Percentiles rank a stretch among this genome's conserved stretches.
These are phyloP conservation scores for Parmales sp. DNA, from an alignment of 108 stramenopile genomes.

Conservation along the genomic window DNA sequence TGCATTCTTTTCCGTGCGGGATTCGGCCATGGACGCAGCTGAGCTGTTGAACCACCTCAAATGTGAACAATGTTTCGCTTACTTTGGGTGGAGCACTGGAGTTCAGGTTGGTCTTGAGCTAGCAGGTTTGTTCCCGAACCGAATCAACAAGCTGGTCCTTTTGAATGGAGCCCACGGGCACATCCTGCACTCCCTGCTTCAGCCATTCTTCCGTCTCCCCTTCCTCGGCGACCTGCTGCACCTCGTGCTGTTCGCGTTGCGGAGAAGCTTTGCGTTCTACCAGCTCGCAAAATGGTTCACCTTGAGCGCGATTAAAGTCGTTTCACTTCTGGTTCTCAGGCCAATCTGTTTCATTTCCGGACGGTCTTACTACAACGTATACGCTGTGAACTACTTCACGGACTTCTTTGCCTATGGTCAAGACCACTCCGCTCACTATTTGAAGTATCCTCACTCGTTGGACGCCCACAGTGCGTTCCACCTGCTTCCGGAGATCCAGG, in stretches of 20 bases:
- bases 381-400: not conserved
- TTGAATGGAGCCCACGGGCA: conserved; percentile 7
- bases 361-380: not conserved
- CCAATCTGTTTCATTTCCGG: not conserved
- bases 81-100: not conserved
- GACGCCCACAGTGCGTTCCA: not conserved
- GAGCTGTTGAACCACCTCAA: not conserved
- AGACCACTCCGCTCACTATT: not conserved
- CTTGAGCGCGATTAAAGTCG: not conserved
- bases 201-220: not conserved
- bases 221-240: not conserved
- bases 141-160: not conserved
- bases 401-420: not conserved
- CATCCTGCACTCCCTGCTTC: not conserved
- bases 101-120: conserved; percentile 5
- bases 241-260: not conserved
- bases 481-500: not conserved
- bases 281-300: not conserved
- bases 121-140: not conserved
- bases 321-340: not conserved
- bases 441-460: not conserved
- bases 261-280: not conserved
- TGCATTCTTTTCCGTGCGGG: not conserved
- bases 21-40: not conserved
- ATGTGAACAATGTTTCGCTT: not conserved